phyloP scores from a whole-genome alignment of 441 rosid species.

The Eutrema salsugineum region DNA sequence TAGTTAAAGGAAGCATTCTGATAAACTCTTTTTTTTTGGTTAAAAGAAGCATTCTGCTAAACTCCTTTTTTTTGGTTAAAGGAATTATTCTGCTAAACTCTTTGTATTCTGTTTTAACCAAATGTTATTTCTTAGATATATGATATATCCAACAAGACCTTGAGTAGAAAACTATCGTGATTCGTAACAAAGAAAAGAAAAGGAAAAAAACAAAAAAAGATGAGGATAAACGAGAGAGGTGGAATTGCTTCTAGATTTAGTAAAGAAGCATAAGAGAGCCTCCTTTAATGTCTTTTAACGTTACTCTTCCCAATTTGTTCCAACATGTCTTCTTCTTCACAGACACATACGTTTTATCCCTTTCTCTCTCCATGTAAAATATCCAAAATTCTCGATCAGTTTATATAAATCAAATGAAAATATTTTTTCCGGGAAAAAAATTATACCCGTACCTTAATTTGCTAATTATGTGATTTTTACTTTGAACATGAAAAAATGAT shows the following conservation, averaged over 20 bases:
- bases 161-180: no score
- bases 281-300: conserved; percentile 30
- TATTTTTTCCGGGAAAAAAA: background rate
- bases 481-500: background rate
- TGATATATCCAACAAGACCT: no score
- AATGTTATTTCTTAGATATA: no score
- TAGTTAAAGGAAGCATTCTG: no score
- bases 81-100: no score
- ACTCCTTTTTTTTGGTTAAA: no score
- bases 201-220: background rate
- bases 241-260: conserved; percentile 31
- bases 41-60: no score
- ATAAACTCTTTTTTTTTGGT: no score
- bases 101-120: no score
- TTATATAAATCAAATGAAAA: background rate
- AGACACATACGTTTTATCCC: conserved; percentile 10
- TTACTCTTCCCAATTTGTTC: conserved; percentile 32
- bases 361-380: background rate
- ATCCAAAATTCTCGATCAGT: background rate
- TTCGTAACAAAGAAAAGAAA: background rate
- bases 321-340: conserved; percentile 32
- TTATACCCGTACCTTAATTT: background rate
- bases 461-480: background rate
- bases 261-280: conserved; percentile 20
- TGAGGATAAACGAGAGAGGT: conserved; percentile 10